phyloP scores from a whole-genome alignment of 2,329 filamentous ascomycete genomes.

The Diplodia seriata region DNA sequence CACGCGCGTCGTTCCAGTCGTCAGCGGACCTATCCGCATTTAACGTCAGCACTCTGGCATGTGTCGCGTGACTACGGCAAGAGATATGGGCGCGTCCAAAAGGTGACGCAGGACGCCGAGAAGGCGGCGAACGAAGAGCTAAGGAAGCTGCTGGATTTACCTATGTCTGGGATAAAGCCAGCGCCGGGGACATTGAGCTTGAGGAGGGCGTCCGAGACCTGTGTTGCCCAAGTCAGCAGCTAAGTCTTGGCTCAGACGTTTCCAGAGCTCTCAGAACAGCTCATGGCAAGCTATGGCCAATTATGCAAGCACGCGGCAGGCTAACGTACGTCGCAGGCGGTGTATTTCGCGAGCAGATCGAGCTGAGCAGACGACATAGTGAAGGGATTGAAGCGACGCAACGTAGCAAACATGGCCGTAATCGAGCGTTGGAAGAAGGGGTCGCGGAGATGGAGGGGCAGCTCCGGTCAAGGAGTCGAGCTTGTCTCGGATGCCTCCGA shows the following conservation, averaged over 20 bases:
- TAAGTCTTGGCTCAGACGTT: too few relatives aligned
- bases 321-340: slow-evolving; percentile 43
- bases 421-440: background rate
- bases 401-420: slow-evolving; percentile 6
- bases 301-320: background rate
- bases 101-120: background rate
- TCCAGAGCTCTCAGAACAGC: background rate
- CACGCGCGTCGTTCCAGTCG: slow-evolving; percentile 40
- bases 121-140: background rate
- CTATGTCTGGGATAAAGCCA: slow-evolving; percentile 70
- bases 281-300: background rate
- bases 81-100: background rate
- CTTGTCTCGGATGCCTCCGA: slow-evolving; percentile 20
- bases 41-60: background rate
- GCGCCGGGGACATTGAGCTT: slow-evolving; percentile 71
- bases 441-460: slow-evolving; percentile 5
- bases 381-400: slow-evolving; percentile 19
- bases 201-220: slow-evolving; percentile 76
- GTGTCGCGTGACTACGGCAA: background rate
- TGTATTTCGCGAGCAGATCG: slow-evolving; percentile 40
- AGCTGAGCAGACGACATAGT: slow-evolving; percentile 31
- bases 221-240: background rate
- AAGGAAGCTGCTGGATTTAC: slow-evolving; percentile 43
- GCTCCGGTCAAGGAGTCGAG: slow-evolving; percentile 14
- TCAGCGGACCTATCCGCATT: slow-evolving; percentile 40